A percentile compares a stretch with the other conserved stretches of the same genome.
These are phyloP conservation scores for Eutrema salsugineum DNA, from an alignment of 441 rosid species.

Conservation along the genomic window DNA sequence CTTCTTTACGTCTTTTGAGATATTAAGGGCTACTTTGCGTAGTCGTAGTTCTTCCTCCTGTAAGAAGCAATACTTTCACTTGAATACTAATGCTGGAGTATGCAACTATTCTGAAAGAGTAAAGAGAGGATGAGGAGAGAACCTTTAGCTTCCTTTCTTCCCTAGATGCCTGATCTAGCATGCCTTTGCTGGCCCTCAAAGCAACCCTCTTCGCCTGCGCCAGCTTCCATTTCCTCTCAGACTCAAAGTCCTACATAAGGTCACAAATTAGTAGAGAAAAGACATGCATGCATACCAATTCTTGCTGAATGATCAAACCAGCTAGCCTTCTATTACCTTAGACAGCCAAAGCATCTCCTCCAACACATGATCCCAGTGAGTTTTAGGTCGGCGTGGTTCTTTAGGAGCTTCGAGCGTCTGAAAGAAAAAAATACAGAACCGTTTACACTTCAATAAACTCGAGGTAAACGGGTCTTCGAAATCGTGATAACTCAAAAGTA, in stretches of 20 bases:
- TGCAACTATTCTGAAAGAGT: not conserved
- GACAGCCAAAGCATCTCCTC: slow-evolving; percentile 99
- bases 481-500: not conserved
- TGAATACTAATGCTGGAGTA: not conserved
- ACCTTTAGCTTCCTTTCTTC: slow-evolving; percentile 99
- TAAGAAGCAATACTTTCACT: slow-evolving; percentile 11
- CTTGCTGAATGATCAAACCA: not conserved
- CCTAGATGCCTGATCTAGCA: slow-evolving; percentile 89
- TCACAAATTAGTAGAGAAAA: slow-evolving; percentile 34
- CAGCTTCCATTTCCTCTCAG: slow-evolving; percentile 99
- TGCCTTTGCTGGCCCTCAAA: slow-evolving; percentile 94
- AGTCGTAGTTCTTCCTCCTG: slow-evolving; percentile 96
- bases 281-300: slow-evolving; percentile 8
- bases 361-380: slow-evolving; percentile 99
- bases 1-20: slow-evolving; percentile 95
- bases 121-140: slow-evolving; percentile 8
- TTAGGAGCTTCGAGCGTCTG: slow-evolving; percentile 96
- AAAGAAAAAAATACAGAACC: slow-evolving; percentile 10
- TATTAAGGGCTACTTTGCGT: slow-evolving; percentile 86
- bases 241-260: slow-evolving; percentile 84
- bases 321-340: slow-evolving; percentile 47
- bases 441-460: not conserved
- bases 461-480: not conserved
- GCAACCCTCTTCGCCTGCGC: slow-evolving; percentile 97
- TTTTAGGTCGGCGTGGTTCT: slow-evolving; percentile 94